Base-by-base conservation (phyloP, 1,284 basidiomycete species). In the Moesziomyces parantarcticus region DNA sequence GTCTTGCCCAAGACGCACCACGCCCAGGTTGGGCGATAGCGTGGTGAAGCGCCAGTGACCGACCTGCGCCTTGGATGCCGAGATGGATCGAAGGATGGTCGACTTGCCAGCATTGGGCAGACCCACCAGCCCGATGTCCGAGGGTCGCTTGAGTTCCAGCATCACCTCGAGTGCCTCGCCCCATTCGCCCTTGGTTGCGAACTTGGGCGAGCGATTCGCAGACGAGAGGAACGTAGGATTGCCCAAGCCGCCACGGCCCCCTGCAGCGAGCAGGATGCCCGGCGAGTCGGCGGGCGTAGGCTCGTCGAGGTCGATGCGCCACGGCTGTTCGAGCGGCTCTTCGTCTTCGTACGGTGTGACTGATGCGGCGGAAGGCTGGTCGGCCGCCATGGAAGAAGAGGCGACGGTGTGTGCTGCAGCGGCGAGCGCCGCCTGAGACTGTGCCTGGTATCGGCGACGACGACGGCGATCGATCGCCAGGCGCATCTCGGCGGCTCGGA, bases 1-100 rank as follows among this genome's bases (percentile, higher is more conserved):
- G 76, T 94, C 91, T 23, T 90, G 89, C 40, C 89, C 90, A 18
- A 97, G 18, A 63, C 92, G 89, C 22, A 97, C 91, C 46, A 94
- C 93, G 1, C 93, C 96, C n/a, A 98, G 89, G 58, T 97, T 91
- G 1, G 96, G 97, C 71, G 96, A 96, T 42, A 98, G 87, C 1
- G 94, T 99, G 10, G 96, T 97, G 84, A 98, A 98, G 2, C 92
- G 90, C 84, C 97, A 97, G 8, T 90, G 88, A 0, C 94, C 97
- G 6, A 98, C 91, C 78, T 93, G 91, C 3, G 92, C 93, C 78
- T 73, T 74, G 18, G 92, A 91, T 6, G 92, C 92, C 0, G 94
- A 97, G 20, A 99, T 86, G 0, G 94, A 92, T 14, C 93, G 90
- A 4, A 99, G 86, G 20, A 99, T 86, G 0, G 96, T 99, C 44